Conservation (phyloP, 176 grass and related monocot genomes). For the Oryza longistaminata region DNA sequence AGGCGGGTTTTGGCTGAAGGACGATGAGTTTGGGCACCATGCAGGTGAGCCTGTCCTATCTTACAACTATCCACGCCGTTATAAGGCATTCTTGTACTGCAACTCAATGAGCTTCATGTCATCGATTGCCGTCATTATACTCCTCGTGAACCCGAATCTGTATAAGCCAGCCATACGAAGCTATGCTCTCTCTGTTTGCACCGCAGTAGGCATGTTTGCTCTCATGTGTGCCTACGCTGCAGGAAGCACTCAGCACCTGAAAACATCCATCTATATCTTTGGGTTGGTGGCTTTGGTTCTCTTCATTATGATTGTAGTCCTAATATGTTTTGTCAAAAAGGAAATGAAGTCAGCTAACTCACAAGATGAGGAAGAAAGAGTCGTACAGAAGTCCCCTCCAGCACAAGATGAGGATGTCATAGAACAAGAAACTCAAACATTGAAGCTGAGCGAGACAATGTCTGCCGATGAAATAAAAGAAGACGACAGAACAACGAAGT, state of each 20-base stretch:
- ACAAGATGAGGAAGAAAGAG: not conserved
- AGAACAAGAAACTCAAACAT: too few species aligned
- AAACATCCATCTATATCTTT: conserved; percentile 5
- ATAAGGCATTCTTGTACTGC: conserved; percentile 40
- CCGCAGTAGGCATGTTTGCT: not conserved
- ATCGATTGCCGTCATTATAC: conserved; percentile 32
- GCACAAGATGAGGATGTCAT: not conserved
- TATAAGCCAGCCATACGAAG: conserved; percentile 8
- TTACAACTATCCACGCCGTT: conserved; percentile 1
- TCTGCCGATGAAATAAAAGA: not conserved
- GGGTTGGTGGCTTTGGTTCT: not conserved
- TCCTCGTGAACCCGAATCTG: conserved; percentile 14
- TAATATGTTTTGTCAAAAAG: not conserved
- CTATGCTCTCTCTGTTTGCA: conserved; percentile 18
- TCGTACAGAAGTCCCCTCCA: not conserved
- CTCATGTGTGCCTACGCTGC: not conserved
- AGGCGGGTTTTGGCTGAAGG: not conserved
- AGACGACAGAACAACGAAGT: too few species aligned
- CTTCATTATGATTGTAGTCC: not conserved
- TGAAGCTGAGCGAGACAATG: not conserved
- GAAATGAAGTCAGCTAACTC: not conserved
- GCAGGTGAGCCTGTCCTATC: conserved; percentile 8
- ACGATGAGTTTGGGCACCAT: not conserved
- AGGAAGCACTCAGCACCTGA: not conserved
- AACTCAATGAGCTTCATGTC: conserved; percentile 38